Conservation (phyloP, 2,329 filamentous ascomycete genomes). For the Aspergillus vadensis region DNA sequence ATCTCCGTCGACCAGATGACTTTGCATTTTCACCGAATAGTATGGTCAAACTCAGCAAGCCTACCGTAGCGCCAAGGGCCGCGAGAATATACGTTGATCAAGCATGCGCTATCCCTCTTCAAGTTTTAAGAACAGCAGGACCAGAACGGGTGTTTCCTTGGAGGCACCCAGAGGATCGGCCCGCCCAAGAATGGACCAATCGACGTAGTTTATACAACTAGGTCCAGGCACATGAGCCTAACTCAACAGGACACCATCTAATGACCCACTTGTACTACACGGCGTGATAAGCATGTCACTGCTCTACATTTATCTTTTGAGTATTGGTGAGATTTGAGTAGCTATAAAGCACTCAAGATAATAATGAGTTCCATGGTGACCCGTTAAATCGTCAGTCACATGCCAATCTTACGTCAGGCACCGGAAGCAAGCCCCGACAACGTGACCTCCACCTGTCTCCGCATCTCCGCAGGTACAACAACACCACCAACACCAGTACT, state of each 20-base stretch:
- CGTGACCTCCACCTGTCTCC: slow-evolving; percentile 2
- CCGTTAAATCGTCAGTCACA: slow-evolving; percentile 10
- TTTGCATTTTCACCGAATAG: not conserved
- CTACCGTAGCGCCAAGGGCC: not conserved
- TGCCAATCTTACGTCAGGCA: slow-evolving; percentile 11
- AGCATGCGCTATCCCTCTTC: not conserved
- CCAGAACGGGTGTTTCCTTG: not conserved
- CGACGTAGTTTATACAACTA: not conserved
- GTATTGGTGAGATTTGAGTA: too few relatives aligned
- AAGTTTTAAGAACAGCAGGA: not conserved
- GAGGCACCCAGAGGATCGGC: not conserved
- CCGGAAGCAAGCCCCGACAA: slow-evolving; percentile 1
- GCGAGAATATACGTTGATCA: not conserved
- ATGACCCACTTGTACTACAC: not conserved
- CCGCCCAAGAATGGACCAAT: not conserved
- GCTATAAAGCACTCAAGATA: not conserved
- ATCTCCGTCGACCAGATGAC: not conserved
- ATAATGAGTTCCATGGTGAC: not conserved
- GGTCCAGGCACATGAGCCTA: not conserved
- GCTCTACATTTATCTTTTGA: too few relatives aligned
- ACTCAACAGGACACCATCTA: not conserved
- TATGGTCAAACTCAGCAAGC: not conserved
- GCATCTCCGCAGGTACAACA: not conserved
- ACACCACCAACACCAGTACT: too few relatives aligned
- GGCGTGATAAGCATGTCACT: not conserved